phyloP scores from a whole-genome alignment of 495 filamentous ascomycete genomes.

The Aspergillus sclerotiicarbonarius region DNA sequence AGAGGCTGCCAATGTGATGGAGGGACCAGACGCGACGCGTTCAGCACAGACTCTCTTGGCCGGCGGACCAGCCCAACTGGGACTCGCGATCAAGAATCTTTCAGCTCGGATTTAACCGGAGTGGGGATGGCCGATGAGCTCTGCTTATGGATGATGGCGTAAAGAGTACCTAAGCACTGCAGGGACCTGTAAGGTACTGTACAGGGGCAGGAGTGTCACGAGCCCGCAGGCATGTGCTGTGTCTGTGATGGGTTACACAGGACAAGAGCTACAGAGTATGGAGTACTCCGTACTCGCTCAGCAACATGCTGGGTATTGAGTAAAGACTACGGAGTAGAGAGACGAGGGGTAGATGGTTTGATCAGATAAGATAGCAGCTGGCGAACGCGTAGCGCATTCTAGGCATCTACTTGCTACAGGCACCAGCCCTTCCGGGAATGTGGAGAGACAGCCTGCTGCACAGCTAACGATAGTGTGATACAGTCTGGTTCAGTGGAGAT shows the following conservation, averaged over 20 bases:
- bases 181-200: conserved; percentile 1
- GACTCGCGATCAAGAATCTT: background rate
- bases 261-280: background rate
- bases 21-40: background rate
- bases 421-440: conserved; percentile 6
- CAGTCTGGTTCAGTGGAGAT: conserved; percentile 4
- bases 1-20: background rate
- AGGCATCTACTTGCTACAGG: background rate
- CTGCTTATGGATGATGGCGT: background rate
- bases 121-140: conserved; percentile 4
- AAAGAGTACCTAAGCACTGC: background rate
- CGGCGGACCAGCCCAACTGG: background rate
- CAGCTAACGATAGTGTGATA: too few relatives aligned
- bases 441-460: conserved; percentile 8
- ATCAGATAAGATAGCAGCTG: conserved; percentile 6
- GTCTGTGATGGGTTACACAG: background rate
- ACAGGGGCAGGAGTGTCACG: background rate
- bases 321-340: background rate
- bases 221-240: too few relatives aligned
- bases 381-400: background rate
- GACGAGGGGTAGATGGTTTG: background rate
- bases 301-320: background rate
- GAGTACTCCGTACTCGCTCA: too few relatives aligned
- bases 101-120: background rate
- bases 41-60: background rate